A percentile compares a stretch with the other conserved stretches of the same genome.
Conservation (phyloP, 1,139 yeast genomes). For the Protomyces inundatus region DNA sequence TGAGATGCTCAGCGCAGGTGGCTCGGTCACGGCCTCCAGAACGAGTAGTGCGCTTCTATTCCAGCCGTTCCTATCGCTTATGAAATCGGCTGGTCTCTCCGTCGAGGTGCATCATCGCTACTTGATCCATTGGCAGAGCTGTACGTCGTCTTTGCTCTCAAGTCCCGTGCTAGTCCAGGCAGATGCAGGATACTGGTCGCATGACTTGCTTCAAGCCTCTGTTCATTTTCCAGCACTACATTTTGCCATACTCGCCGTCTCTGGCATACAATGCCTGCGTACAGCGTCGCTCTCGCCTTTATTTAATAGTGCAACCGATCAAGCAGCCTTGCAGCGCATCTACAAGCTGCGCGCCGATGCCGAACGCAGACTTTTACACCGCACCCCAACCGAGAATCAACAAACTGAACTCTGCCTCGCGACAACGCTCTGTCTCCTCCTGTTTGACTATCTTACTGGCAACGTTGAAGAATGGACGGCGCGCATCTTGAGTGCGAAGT, state of each 20-base stretch:
- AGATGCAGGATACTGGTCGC: not conserved
- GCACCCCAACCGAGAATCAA: not conserved
- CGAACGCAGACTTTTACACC: conserved; percentile 4
- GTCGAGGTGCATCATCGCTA: not conserved
- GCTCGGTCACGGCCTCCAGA: not conserved
- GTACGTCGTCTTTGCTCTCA: not conserved
- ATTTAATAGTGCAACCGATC: not conserved
- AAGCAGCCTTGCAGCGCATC: not conserved
- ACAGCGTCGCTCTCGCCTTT: not conserved
- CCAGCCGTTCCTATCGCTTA: not conserved
- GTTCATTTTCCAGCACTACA: not conserved
- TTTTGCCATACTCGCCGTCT: conserved; percentile 5
- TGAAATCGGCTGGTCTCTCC: not conserved
- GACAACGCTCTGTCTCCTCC: conserved; percentile 2
- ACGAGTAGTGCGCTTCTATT: not conserved
- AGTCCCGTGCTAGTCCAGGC: not conserved
- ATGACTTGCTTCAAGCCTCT: not conserved
- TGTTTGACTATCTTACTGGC: conserved; percentile 16
- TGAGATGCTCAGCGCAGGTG: not conserved
- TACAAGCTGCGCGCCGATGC: conserved; percentile 14
- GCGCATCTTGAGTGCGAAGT: not conserved
- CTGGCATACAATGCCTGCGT: conserved; percentile 1
- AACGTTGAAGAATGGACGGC: conserved; percentile 10
- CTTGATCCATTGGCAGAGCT: conserved; percentile 2
- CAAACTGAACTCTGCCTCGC: not conserved